Percentiles rank a stretch among this genome's conserved stretches.
phyloP scores from a whole-genome alignment of 2,329 filamentous ascomycete genomes.

The Ophiognomonia clavigignenti-juglandacearum region DNA sequence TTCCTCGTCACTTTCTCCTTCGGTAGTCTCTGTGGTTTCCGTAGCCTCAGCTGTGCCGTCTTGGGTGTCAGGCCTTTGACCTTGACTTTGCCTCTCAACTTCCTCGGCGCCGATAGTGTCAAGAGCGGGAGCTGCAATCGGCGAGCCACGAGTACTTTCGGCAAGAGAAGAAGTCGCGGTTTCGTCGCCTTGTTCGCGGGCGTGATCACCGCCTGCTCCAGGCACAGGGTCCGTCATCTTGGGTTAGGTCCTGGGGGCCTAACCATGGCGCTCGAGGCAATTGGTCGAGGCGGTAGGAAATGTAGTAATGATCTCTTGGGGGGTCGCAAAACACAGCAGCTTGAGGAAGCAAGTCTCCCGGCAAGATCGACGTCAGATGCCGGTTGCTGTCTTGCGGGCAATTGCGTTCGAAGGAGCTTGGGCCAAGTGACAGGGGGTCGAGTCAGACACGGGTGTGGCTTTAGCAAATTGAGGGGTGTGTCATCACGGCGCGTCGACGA shows the following conservation, averaged over 20 bases:
- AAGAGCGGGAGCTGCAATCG: not conserved
- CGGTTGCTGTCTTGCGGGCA: not conserved
- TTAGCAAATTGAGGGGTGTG: not conserved
- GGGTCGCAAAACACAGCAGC: not conserved
- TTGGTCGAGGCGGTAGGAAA: not conserved
- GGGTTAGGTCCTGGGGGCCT: constrained; percentile 11
- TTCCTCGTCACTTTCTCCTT: constrained; percentile 20
- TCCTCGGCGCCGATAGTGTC: not conserved
- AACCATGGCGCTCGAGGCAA: constrained; percentile 10
- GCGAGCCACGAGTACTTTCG: not conserved
- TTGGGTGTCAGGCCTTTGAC: not conserved
- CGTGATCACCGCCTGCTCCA: constrained; percentile 15
- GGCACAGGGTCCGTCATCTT: constrained; percentile 17
- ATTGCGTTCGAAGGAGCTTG: not conserved
- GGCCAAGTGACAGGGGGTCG: not conserved
- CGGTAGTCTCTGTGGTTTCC: not conserved
- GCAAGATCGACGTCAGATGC: constrained; percentile 12
- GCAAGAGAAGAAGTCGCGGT: not conserved
- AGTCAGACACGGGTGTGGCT: not conserved
- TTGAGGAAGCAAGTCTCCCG: not conserved
- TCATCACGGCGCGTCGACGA: constrained; percentile 4
- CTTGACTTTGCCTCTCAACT: not conserved
- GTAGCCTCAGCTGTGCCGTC: not conserved
- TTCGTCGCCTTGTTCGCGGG: not conserved
- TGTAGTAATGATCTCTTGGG: not conserved